Conservation (phyloP, 768 basidiomycete genomes). For the Boletus subcaerulescens region DNA sequence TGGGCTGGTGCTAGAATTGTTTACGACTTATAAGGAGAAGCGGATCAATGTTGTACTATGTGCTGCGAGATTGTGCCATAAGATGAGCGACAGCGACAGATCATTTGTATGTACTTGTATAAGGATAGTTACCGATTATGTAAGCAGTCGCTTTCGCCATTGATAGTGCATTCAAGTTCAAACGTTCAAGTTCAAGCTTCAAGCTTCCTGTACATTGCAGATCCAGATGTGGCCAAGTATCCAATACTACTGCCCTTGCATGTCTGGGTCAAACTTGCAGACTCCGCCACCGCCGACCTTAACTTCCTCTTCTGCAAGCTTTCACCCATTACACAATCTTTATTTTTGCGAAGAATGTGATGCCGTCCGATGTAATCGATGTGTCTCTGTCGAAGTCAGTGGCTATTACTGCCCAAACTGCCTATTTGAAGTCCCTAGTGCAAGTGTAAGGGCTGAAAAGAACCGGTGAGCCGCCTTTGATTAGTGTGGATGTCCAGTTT, state of each 20-base stretch:
- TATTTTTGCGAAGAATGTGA: conserved; percentile 99
- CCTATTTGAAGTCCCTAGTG: conserved; percentile 96
- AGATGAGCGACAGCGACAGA: neutral
- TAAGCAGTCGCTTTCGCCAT: neutral
- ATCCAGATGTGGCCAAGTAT: conserved; percentile 37
- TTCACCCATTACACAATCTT: conserved; percentile 79
- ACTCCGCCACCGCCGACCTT: conserved; percentile 71
- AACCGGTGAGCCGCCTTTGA: conserved; percentile 60
- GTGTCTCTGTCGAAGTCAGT: conserved; percentile 90
- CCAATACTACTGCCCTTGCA: conserved; percentile 74
- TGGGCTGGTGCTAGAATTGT: conserved; percentile 78
- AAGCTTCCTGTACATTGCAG: no score
- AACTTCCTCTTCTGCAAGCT: conserved; percentile 73
- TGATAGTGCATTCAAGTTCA: no score
- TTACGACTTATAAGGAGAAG: conserved; percentile 41
- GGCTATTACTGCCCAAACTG: conserved; percentile 99
- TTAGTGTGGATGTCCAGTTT: neutral
- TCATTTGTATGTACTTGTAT: conserved; percentile 6
- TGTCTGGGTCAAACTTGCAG: conserved; percentile 42
- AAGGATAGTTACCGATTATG: conserved; percentile 1
- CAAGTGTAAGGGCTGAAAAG: conserved; percentile 97
- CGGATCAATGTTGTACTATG: neutral
- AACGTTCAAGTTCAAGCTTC: no score
- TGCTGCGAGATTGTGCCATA: neutral
- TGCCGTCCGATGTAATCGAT: conserved; percentile 88